Base-by-base conservation (phyloP, 2,329 filamentous ascomycete species). In the Penicillium aurantiogriseum region DNA sequence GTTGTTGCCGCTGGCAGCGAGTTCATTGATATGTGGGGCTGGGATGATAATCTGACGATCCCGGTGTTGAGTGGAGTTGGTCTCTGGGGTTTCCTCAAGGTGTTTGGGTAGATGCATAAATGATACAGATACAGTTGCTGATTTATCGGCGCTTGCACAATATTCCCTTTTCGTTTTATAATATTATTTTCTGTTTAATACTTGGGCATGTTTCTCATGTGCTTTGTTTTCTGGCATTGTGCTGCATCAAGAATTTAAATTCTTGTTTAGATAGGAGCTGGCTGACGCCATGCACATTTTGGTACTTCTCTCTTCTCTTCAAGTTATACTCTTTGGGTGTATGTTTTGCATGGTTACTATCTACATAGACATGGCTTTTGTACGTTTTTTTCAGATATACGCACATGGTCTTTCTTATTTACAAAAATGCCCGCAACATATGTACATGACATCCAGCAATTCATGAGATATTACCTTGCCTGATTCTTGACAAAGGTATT, bases 11-110 rank as follows among this genome's bases (percentile, higher is more conserved):
- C 92, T 56, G 87, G 87, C 44, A 97, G 92, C 69, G 94, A 99
- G 76, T 89, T 93, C 17, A 82, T 96, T 45, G 92, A 99, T 76
- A 70, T 97, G 0, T 97, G 92, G 72, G 91, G 92, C 47, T 92
- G 91, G 89, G 94, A 99, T 70, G 94, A 99, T 77, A 99, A 99
- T 76, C 80, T 99, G 67, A 97, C 93, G 49, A 99, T 99, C 74
- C 94, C 94, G 2, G 86, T 96, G 27, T 81, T 99, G 49, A 96
- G 91, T 71, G 92, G 92, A 25, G 77, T 91, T 45, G 92, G 92
- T 7, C 86, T 99, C 60, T 96, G 90, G 88, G 89, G 88, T 0
- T 97, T 99, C 74, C 81, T 97, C 67, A 95, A 90, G 78, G 74
- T 92, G 48, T 97, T 97, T 81, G 88, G 88, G 35, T 74, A 62